phyloP scores from a whole-genome alignment of 108 stramenopile species.

The Mayamaea pseudoterrestris region DNA sequence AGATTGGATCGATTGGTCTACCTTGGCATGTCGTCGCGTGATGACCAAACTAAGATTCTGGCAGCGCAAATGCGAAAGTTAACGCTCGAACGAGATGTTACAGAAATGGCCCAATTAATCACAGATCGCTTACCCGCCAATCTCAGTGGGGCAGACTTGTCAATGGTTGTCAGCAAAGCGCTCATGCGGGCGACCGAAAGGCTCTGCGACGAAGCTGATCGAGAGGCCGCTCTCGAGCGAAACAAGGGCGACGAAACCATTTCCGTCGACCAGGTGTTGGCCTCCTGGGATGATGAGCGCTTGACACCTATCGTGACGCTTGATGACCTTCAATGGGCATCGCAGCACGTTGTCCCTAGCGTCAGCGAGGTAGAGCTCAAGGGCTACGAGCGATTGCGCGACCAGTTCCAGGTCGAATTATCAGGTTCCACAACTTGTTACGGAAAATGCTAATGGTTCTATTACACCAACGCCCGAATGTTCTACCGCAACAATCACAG shows the following conservation, averaged over 20 bases:
- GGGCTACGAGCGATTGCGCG: constrained; percentile 46
- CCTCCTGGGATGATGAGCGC: constrained; percentile 39
- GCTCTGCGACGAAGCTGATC: constrained; percentile 61
- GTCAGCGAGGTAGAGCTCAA: constrained; percentile 46
- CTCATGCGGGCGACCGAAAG: constrained; percentile 59
- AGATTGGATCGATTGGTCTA: constrained; percentile 95
- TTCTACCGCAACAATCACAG: too few relatives aligned
- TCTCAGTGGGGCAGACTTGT: constrained; percentile 90
- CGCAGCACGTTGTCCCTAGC: constrained; percentile 52
- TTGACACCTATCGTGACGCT: constrained; percentile 37
- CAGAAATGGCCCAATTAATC: constrained; percentile 32
- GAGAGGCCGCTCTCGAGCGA: constrained; percentile 24
- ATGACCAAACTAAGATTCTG: constrained; percentile 52
- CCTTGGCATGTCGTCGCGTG: constrained; percentile 72
- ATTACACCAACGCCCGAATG: too few relatives aligned
- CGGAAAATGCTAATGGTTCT: too few relatives aligned
- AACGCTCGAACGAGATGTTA: constrained; percentile 53
- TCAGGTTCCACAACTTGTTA: too few relatives aligned
- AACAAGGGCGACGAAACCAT: constrained; percentile 1
- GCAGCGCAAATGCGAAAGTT: constrained; percentile 81
- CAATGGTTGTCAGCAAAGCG: constrained; percentile 79
- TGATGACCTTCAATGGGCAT: constrained; percentile 55
- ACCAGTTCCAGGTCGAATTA: too few relatives aligned
- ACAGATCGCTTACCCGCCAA: constrained; percentile 60
- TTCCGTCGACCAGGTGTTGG: constrained; percentile 32